Percentiles rank a stretch among this genome's conserved stretches.
phyloP scores from a whole-genome alignment of 2,329 filamentous ascomycete genomes.

The Simplicillium aogashimaense region DNA sequence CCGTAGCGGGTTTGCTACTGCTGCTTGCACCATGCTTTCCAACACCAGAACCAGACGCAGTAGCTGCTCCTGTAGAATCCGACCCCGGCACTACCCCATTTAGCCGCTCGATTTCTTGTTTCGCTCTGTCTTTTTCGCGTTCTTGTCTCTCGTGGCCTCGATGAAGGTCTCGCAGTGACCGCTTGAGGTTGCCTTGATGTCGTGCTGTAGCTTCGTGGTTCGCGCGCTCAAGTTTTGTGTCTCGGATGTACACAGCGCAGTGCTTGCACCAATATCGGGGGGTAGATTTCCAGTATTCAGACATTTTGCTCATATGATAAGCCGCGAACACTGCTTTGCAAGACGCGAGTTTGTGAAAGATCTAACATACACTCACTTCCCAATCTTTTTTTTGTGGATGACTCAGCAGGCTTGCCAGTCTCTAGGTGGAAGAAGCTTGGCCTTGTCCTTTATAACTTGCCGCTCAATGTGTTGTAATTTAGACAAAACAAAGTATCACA shows the following conservation, averaged over 20 bases:
- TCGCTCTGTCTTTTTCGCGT: slow-evolving; percentile 72
- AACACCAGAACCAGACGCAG: too few species aligned
- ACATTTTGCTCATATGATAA: too few species aligned
- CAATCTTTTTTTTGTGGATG: too few species aligned
- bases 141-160: slow-evolving; percentile 72
- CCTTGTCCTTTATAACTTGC: too few species aligned
- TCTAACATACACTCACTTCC: too few species aligned
- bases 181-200: slow-evolving; percentile 79
- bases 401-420: too few species aligned
- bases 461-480: too few species aligned
- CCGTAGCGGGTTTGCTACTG: not conserved
- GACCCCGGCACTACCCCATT: slow-evolving; percentile 60
- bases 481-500: too few species aligned
- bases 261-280: slow-evolving; percentile 98
- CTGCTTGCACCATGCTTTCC: not conserved
- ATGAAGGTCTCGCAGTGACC: slow-evolving; percentile 82
- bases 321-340: too few species aligned
- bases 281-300: slow-evolving; percentile 98
- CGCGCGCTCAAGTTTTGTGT: slow-evolving; percentile 79
- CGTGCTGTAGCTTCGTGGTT: slow-evolving; percentile 83
- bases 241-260: slow-evolving; percentile 81
- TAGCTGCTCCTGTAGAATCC: slow-evolving; percentile 5
- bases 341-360: too few species aligned
- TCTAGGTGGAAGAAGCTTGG: too few species aligned
- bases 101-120: slow-evolving; percentile 74